Percentiles rank a stretch among this genome's conserved stretches.
These are phyloP conservation scores for Pleurotus eryngii DNA, from an alignment of 768 basidiomycete genomes.

Conservation along the genomic window DNA sequence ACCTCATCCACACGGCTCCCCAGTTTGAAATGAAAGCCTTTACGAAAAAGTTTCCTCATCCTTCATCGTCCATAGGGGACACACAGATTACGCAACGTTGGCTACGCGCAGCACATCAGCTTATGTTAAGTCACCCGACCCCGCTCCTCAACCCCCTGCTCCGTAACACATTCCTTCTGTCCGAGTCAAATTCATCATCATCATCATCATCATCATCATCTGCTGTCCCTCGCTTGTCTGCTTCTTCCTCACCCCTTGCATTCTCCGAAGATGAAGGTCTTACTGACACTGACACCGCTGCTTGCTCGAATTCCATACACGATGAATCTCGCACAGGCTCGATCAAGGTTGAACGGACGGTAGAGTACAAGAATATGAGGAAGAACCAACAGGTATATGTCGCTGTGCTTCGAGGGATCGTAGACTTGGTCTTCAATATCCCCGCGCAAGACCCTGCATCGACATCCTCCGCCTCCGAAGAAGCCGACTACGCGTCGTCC, in stretches of 20 bases:
- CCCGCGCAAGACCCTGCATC: slow-evolving; percentile 27
- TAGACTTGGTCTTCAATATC: slow-evolving; percentile 64
- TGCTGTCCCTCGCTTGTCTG: not conserved
- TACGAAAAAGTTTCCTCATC: slow-evolving; percentile 43
- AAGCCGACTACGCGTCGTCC: slow-evolving; percentile 28
- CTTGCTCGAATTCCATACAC: too few species aligned
- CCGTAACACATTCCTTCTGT: not conserved
- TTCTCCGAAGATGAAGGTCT: not conserved
- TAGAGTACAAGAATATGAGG: slow-evolving; percentile 43
- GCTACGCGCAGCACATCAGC: slow-evolving; percentile 52
- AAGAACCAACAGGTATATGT: slow-evolving; percentile 55
- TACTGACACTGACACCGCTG: not conserved
- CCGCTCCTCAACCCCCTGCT: slow-evolving; percentile 38
- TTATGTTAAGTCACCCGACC: slow-evolving; percentile 36
- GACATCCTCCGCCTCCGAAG: slow-evolving; percentile 24
- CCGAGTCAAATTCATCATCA: not conserved
- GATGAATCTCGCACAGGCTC: too few species aligned
- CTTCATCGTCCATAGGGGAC: slow-evolving; percentile 31
- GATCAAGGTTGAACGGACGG: slow-evolving; percentile 33
- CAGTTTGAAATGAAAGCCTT: slow-evolving; percentile 80
- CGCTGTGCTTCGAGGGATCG: slow-evolving; percentile 54
- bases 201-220: not conserved
- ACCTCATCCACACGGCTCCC: slow-evolving; percentile 75
- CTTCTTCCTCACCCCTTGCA: not conserved
- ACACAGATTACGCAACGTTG: slow-evolving; percentile 59